Conservation (phyloP, 2,329 filamentous ascomycete species). For the Apiospora hydei region DNA sequence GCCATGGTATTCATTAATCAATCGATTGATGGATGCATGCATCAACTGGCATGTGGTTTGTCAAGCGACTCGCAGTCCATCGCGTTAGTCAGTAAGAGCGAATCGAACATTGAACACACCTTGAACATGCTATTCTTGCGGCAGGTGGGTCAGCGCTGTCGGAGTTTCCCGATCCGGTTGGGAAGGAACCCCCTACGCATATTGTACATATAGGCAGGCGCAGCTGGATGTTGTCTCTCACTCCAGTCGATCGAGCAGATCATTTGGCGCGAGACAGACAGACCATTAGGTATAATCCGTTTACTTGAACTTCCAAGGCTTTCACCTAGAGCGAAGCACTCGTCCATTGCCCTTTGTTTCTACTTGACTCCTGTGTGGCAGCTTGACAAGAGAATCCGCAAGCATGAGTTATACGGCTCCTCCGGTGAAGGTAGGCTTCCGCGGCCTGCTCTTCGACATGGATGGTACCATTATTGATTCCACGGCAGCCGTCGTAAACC, state of each 20-base stretch:
- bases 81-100: no score
- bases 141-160: background rate
- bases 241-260: background rate
- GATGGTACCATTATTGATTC: constrained; percentile 87
- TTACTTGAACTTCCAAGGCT: background rate
- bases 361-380: background rate
- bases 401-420: constrained; percentile 50
- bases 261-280: background rate
- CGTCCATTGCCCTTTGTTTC: background rate
- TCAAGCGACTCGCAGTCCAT: no score
- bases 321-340: background rate
- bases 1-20: no score
- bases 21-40: no score
- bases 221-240: background rate
- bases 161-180: constrained; percentile 8
- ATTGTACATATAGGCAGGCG: background rate
- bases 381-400: background rate
- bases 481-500: constrained; percentile 77
- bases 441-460: constrained; percentile 75
- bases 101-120: background rate
- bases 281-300: background rate
- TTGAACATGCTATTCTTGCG: background rate
- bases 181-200: background rate
- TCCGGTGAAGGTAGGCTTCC: constrained; percentile 56
- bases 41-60: no score